phyloP scores from a whole-genome alignment of 164 flowering plant genomes.

The Vitis rotundifolia region DNA sequence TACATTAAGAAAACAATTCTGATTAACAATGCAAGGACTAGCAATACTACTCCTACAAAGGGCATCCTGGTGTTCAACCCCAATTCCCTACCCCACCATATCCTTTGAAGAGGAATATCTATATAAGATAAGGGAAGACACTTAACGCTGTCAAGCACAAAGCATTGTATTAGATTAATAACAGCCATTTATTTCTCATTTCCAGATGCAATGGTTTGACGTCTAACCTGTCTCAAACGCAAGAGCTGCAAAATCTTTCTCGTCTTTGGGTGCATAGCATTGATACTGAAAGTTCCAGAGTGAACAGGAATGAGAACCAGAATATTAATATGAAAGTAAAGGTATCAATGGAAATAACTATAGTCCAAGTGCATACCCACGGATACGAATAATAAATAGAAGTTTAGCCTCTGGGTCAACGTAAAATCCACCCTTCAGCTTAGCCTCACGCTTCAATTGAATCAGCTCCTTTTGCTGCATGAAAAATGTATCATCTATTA shows the following conservation, averaged over 20 bases:
- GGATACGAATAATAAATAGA: slow-evolving; percentile 26
- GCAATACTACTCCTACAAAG: too few species aligned
- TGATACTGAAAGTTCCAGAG: slow-evolving; percentile 13
- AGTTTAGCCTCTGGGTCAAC: slow-evolving; percentile 30
- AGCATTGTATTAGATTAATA: background rate
- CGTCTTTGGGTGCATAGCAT: slow-evolving; percentile 13
- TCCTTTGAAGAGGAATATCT: background rate
- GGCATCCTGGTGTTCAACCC: too few species aligned
- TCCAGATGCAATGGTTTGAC: too few species aligned
- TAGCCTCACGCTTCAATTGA: slow-evolving; percentile 25
- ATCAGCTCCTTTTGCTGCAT: slow-evolving; percentile 23
- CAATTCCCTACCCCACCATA: too few species aligned
- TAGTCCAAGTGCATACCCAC: slow-evolving; percentile 12
- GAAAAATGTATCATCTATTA: background rate
- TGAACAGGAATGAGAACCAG: background rate
- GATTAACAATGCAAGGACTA: too few species aligned
- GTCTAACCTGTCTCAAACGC: slow-evolving; percentile 22
- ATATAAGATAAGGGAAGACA: background rate
- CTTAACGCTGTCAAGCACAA: background rate
- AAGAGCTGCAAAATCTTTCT: slow-evolving; percentile 32
- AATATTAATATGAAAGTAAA: background rate
- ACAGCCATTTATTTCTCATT: too few species aligned
- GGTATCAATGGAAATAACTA: background rate
- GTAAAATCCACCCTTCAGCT: slow-evolving; percentile 27
- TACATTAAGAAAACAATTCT: too few species aligned